Percentiles rank a stretch among this genome's conserved stretches.
phyloP scores from a whole-genome alignment of 2,329 filamentous ascomycete species.

The Plenodomus lindquistii region DNA sequence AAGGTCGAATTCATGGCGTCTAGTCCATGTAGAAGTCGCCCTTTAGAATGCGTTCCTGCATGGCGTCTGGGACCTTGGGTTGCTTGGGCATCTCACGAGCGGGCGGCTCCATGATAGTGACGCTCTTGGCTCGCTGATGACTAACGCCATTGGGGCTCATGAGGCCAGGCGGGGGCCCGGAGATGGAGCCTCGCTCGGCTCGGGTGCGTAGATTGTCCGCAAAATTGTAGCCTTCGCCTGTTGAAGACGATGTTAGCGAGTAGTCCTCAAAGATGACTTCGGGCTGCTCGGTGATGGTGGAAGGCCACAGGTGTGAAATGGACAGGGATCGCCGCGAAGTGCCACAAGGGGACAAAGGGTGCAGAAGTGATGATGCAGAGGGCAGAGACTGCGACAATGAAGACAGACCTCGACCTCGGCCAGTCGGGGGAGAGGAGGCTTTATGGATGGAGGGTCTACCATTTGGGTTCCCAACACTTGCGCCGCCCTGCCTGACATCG shows the following conservation, averaged over 20 bases:
- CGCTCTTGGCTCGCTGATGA: slow-evolving; percentile 72
- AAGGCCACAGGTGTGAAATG: slow-evolving; percentile 30
- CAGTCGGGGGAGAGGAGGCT: slow-evolving; percentile 56
- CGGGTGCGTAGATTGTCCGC: slow-evolving; percentile 92
- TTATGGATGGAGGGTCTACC: slow-evolving; percentile 61
- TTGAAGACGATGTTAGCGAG: slow-evolving; percentile 65
- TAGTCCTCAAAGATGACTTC: slow-evolving; percentile 49
- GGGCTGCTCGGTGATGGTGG: slow-evolving; percentile 37
- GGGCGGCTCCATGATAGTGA: slow-evolving; percentile 64
- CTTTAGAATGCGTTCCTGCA: slow-evolving; percentile 96
- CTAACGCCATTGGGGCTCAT: slow-evolving; percentile 10
- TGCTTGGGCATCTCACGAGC: slow-evolving; percentile 63
- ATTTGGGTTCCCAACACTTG: slow-evolving; percentile 61
- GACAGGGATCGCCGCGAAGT: slow-evolving; percentile 28
- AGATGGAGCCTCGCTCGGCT: slow-evolving; percentile 73
- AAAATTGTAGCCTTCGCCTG: slow-evolving; percentile 96
- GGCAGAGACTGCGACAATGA: slow-evolving; percentile 46
- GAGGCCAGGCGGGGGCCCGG: slow-evolving; percentile 46
- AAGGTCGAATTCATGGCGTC: slow-evolving; percentile 3
- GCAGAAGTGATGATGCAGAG: slow-evolving; percentile 28
- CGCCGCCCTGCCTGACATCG: slow-evolving; percentile 63
- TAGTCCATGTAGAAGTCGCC: slow-evolving; percentile 98
- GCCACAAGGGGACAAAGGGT: slow-evolving; percentile 24
- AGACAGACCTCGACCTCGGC: slow-evolving; percentile 63
- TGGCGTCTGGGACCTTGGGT: slow-evolving; percentile 71